These are phyloP conservation scores for Paraphaeosphaeria minitans DNA, from an alignment of 2,329 filamentous ascomycete species.

Conservation along the genomic window DNA sequence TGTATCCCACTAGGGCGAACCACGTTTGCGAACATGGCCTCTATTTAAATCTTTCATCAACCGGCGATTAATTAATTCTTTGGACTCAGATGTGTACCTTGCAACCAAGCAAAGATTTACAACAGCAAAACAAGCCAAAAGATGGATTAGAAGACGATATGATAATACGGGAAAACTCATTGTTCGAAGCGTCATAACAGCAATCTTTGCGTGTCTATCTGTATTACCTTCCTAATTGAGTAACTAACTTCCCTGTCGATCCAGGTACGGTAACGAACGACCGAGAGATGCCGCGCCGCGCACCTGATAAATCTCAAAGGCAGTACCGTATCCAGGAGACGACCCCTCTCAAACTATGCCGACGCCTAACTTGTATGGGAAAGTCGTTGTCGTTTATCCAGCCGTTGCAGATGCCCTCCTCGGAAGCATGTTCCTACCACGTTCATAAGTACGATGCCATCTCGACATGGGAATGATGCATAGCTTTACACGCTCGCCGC, in stretches of 20 bases:
- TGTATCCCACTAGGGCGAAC: background rate
- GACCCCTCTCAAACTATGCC: conserved; percentile 13
- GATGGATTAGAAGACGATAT: background rate
- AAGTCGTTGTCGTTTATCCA: conserved; percentile 22
- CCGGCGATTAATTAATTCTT: background rate
- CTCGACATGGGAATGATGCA: background rate
- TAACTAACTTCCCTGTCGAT: conserved; percentile 30
- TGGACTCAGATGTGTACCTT: background rate
- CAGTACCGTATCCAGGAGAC: conserved; percentile 15
- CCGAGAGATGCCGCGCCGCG: conserved; percentile 33
- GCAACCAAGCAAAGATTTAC: background rate
- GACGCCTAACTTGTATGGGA: conserved; percentile 33
- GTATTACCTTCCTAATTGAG: conserved; percentile 36
- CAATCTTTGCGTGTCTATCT: background rate
- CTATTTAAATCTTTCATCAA: background rate
- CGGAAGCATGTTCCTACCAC: background rate
- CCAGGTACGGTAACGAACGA: conserved; percentile 18
- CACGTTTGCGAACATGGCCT: background rate
- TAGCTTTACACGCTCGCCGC: background rate
- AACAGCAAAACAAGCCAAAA: background rate
- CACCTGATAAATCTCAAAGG: conserved; percentile 13
- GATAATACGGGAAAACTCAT: background rate
- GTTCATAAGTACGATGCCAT: background rate
- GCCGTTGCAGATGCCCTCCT: conserved; percentile 10
- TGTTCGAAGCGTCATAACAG: background rate